Evolutionary conservation across 2,329 filamentous ascomycete genomes (phyloP), one percentile per base, ranked within the genome.

Genomic region (Cordyceps fumosorosea): DNA sequence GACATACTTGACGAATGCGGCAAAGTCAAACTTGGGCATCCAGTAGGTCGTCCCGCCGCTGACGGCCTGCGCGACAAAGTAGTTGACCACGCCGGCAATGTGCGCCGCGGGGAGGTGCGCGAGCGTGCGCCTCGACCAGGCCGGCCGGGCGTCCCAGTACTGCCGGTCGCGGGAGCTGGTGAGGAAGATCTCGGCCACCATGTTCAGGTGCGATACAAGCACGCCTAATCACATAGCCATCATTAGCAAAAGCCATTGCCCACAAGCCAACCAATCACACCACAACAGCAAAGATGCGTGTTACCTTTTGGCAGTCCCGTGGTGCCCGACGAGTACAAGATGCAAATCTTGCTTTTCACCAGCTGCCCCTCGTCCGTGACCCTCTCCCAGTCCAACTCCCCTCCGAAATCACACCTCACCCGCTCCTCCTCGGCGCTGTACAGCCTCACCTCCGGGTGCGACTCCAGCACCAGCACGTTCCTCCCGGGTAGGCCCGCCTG

Each of bases 1-100:
- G 66, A 76, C 77, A 70, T 85, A 80, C 45, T 74, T 71, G 58
- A 87, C 76, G 68, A 88, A 86, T 44, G 79, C 73, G 2, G 71
- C 69, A 63, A 85, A 84, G 64, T 84, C 78, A 69, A 88, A 88
- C 47, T 75, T 77, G 4, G 78, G 74, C 85, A 88, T 87, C 85
- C 85, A 88, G 75, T 84, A 87, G 3, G 83, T 76, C 0, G 75
- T 71, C 3, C 77, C 77, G 37, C 77, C 80, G 44, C 76, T 70
- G 63, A 78, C 80, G 11, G 72, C 68, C 0, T 70, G 67, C 48
- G 75, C 74, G 53, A 79, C 66, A 14, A 81, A 72, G 64, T 80
- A 80, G n/a, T 73, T 70, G 60, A 76, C 74, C 1, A 80, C 65
- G 4, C 78, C 79, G 3, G 79, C 78, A 32, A 81, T 77, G 67